Percentiles rank a stretch among this genome's conserved stretches.
Evolutionary conservation across 768 basidiomycete species (phyloP).

Genomic region (Kwoniella mangroviensis): DNA sequence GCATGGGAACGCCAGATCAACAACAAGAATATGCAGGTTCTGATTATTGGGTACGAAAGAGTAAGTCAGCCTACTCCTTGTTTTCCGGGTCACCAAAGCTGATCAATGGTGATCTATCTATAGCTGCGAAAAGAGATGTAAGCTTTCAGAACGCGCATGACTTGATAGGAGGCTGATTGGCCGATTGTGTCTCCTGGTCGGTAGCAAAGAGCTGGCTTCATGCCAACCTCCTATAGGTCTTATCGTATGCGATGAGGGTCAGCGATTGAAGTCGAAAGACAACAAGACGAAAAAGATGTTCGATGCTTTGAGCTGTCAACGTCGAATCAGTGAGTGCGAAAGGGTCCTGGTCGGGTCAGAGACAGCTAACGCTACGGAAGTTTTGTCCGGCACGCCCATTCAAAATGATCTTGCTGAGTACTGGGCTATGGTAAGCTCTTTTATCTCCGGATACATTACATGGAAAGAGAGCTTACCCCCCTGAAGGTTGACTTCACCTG

Average conservation of each 20-base stretch:
- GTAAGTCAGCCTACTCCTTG: conserved; percentile 31
- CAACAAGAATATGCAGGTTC: conserved; percentile 64
- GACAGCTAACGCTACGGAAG: conserved; percentile 23
- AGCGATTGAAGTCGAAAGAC: conserved; percentile 87
- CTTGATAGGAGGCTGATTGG: too few relatives aligned
- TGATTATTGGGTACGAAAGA: conserved; percentile 94
- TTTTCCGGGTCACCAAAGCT: not conserved
- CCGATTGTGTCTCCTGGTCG: conserved; percentile 2
- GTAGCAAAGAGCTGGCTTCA: conserved; percentile 54
- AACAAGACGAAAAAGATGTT: conserved; percentile 85
- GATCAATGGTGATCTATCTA: conserved; percentile 6
- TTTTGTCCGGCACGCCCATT: conserved; percentile 94
- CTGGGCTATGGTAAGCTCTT: conserved; percentile 80
- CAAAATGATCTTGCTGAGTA: conserved; percentile 96
- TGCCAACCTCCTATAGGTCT: conserved; percentile 80
- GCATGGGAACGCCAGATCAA: conserved; percentile 21
- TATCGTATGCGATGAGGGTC: conserved; percentile 97
- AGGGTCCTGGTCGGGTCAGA: not conserved
- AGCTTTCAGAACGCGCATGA: conserved; percentile 39
- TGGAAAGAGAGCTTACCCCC: not conserved
- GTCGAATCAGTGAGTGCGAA: conserved; percentile 66
- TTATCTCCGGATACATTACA: not conserved
- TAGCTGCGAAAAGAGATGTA: conserved; percentile 77
- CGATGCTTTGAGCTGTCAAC: conserved; percentile 71
- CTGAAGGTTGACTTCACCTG: conserved; percentile 87